phyloP scores from a whole-genome alignment of 2,329 filamentous ascomycete species.

The Ramularia endophylla region DNA sequence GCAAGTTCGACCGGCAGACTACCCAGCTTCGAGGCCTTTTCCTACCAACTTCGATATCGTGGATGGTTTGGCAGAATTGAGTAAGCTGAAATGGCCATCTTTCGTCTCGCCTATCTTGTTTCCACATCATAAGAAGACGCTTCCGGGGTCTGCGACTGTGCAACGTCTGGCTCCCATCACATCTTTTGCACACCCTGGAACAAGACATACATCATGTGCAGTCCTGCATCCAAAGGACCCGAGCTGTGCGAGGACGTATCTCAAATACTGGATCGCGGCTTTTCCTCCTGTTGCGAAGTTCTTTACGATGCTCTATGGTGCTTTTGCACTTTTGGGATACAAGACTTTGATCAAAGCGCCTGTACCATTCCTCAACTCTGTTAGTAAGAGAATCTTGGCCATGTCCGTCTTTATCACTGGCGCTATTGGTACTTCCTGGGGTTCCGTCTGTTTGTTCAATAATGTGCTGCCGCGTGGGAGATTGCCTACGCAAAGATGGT shows the following conservation, averaged over 20 bases:
- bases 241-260: constrained; percentile 78
- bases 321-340: constrained; percentile 64
- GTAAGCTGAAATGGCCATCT: constrained; percentile 76
- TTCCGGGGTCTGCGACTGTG: constrained; percentile 55
- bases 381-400: constrained; percentile 65
- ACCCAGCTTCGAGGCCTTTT: constrained; percentile 68
- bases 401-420: constrained; percentile 74
- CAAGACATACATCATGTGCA: constrained; percentile 80
- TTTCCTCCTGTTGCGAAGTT: constrained; percentile 75
- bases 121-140: constrained; percentile 51
- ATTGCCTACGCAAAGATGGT: constrained; percentile 79
- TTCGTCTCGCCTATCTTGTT: constrained; percentile 85
- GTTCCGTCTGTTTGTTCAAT: constrained; percentile 83
- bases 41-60: constrained; percentile 69
- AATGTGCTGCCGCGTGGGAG: constrained; percentile 65
- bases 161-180: constrained; percentile 68
- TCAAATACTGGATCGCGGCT: constrained; percentile 79
- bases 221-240: constrained; percentile 82
- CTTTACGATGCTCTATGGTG: constrained; percentile 68
- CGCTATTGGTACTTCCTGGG: constrained; percentile 83
- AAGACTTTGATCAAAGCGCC: constrained; percentile 64
- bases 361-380: constrained; percentile 56
- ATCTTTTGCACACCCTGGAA: constrained; percentile 77
- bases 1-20: constrained; percentile 62
- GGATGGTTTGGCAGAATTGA: constrained; percentile 75